Conservation (phyloP, 2,329 filamentous ascomycete genomes). For the Mariannaea elegans region DNA sequence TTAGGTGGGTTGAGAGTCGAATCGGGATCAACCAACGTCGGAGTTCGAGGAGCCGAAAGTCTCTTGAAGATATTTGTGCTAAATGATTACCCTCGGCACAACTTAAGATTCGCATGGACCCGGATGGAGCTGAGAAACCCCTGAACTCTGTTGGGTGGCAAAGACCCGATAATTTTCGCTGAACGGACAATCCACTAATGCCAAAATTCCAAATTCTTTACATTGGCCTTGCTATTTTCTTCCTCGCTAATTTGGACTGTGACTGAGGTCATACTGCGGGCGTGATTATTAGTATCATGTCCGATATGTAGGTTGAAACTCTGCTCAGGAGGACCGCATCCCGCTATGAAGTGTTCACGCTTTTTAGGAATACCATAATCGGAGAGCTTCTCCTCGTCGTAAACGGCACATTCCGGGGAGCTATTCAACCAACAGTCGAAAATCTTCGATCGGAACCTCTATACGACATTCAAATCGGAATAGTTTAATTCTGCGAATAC, state of each 20-base stretch:
- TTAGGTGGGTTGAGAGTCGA: no score
- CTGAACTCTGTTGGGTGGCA: no score
- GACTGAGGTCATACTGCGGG: background rate
- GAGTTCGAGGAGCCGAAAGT: no score
- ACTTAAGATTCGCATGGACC: no score
- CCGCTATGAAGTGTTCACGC: background rate
- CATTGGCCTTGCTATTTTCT: constrained; percentile 9
- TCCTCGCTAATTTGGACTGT: background rate
- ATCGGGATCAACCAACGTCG: no score
- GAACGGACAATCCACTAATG: background rate
- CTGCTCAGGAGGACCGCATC: background rate
- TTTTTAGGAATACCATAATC: background rate
- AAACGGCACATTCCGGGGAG: background rate
- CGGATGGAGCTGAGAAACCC: no score
- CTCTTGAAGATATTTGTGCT: no score
- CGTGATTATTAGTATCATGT: background rate
- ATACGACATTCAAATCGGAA: no score
- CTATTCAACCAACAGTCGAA: background rate
- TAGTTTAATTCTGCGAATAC: no score
- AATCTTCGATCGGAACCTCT: no score
- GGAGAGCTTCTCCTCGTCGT: background rate
- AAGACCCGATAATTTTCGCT: background rate
- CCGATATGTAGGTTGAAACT: background rate
- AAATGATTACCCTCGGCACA: no score
- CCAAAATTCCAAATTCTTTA: constrained; percentile 6